Conservation (phyloP, 371 early-diverging fungal species). For the Chytridium lagenaria region DNA sequence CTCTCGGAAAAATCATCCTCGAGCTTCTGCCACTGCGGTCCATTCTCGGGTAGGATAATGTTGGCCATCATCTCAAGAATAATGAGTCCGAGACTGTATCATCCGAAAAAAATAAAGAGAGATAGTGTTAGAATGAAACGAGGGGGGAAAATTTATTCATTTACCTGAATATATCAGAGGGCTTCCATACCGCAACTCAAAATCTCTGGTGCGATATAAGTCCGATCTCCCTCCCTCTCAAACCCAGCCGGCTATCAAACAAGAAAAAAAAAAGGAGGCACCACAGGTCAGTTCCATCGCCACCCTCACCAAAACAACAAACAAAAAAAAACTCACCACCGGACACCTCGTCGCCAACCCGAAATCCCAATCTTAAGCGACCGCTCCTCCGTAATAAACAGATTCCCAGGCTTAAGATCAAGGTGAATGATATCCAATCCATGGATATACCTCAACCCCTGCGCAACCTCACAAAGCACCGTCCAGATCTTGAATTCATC, state of each 20-base stretch:
- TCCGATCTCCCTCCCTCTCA: slow-evolving; percentile 92
- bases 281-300: background rate
- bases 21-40: slow-evolving; percentile 83
- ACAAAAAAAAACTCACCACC: slow-evolving; percentile 50
- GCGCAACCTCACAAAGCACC: slow-evolving; percentile 42
- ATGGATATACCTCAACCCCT: slow-evolving; percentile 18
- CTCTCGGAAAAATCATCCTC: slow-evolving; percentile 70
- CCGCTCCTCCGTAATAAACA: slow-evolving; percentile 25
- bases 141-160: background rate
- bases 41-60: slow-evolving; percentile 82
- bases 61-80: slow-evolving; percentile 86
- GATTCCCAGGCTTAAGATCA: slow-evolving; percentile 49
- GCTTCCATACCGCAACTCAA: slow-evolving; percentile 74
- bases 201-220: slow-evolving; percentile 95
- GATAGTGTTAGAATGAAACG: background rate
- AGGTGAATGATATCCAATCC: slow-evolving; percentile 21
- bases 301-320: slow-evolving; percentile 11
- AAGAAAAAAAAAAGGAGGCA: slow-evolving; percentile 7
- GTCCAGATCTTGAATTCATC: slow-evolving; percentile 89
- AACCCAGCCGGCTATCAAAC: slow-evolving; percentile 42
- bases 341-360: slow-evolving; percentile 64
- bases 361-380: background rate
- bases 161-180: slow-evolving; percentile 92
- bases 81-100: slow-evolving; percentile 83
- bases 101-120: background rate